Evolutionary conservation across 441 rosid species (phyloP).

Genomic region (Erodium texanum): DNA sequence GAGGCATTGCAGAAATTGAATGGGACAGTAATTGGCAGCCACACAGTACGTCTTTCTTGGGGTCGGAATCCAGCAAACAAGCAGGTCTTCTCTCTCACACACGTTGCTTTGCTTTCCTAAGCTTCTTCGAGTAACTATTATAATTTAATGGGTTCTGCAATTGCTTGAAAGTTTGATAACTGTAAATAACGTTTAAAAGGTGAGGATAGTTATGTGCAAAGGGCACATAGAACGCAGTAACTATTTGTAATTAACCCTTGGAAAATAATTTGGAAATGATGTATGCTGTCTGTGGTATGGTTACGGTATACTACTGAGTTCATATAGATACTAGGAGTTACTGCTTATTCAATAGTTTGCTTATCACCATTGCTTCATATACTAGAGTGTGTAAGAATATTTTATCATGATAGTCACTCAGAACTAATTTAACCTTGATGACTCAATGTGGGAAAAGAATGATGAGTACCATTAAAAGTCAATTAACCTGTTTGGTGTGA

Average conservation of each 20-base stretch:
- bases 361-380: neutral
- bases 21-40: conserved; percentile 66
- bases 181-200: too few species aligned
- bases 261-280: neutral
- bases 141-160: too few species aligned
- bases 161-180: too few species aligned
- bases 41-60: conserved; percentile 93
- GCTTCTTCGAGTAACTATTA: too few species aligned
- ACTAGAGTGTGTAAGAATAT: neutral
- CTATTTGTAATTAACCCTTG: too few species aligned
- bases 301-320: neutral
- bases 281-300: neutral
- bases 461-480: neutral
- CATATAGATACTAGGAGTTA: neutral
- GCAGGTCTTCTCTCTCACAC: conserved; percentile 47
- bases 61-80: conserved; percentile 84
- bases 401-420: neutral
- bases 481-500: too few species aligned
- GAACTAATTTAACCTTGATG: neutral
- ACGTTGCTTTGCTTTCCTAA: too few species aligned
- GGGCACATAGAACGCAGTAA: too few species aligned
- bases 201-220: too few species aligned
- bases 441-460: neutral
- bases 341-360: neutral
- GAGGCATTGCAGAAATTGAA: conserved; percentile 82